Conservation (phyloP, 2,329 filamentous ascomycete genomes). For the Capronia americana region DNA sequence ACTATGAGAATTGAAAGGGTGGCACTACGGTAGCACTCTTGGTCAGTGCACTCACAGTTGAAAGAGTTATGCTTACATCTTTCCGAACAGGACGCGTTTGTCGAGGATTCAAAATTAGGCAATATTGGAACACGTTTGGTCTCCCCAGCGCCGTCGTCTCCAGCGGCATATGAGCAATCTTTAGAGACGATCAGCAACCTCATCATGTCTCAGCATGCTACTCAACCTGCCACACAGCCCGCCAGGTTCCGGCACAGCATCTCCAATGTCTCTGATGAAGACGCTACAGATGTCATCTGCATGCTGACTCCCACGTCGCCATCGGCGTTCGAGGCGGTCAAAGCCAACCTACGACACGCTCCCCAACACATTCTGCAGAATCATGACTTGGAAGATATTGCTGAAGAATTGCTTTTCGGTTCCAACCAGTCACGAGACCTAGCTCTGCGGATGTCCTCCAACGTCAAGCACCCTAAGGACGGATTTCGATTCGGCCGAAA, state of each 20-base stretch:
- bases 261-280: slow-evolving; percentile 80
- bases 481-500: slow-evolving; percentile 92
- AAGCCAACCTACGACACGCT: slow-evolving; percentile 57
- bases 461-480: slow-evolving; percentile 68
- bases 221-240: slow-evolving; percentile 74
- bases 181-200: slow-evolving; percentile 13
- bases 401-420: slow-evolving; percentile 47
- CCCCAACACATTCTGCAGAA: slow-evolving; percentile 68
- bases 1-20: slow-evolving; percentile 24
- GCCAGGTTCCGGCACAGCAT: slow-evolving; percentile 77
- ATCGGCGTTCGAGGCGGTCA: slow-evolving; percentile 74
- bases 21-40: slow-evolving; percentile 17
- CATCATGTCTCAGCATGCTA: slow-evolving; percentile 47
- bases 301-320: slow-evolving; percentile 81
- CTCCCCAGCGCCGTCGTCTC: neutral
- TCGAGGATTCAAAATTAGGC: neutral
- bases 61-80: neutral
- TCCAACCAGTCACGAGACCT: slow-evolving; percentile 62
- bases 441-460: slow-evolving; percentile 78
- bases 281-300: slow-evolving; percentile 87
- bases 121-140: neutral
- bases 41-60: slow-evolving; percentile 11
- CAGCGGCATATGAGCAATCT: neutral
- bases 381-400: slow-evolving; percentile 48
- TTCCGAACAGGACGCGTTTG: neutral